Evolutionary conservation across 768 basidiomycete genomes (phyloP), one percentile per base, ranked within the genome.

Genomic region (Tephrocybe rancida): DNA sequence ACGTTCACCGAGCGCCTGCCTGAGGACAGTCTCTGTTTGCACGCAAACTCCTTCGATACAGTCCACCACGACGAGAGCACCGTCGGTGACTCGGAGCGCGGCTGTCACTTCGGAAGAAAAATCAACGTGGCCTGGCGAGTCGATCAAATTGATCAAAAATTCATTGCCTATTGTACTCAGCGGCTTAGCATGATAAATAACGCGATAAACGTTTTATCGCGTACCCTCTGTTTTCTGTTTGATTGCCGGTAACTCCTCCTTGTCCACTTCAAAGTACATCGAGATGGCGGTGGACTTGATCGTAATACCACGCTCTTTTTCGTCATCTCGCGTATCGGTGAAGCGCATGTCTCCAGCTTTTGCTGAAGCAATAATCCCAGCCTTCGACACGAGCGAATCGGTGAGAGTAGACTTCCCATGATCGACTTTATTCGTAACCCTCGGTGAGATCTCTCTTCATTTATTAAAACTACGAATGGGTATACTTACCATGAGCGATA

Each of bases 21-120:
- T 94, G 53, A 99, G 85, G 52, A 99, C 97, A 14, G 97, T 99
- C 80, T 98, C 97, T 68, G 97, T 99, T 77, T 99, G 97, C 37
- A 98, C 97, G 73, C 96, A 99, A 68, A 98, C 97, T 79, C 97
- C 97, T 71, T 99, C 97, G 65, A 99, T 88, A 74, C 95, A 97
- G 75, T 99, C 97, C 67, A 99, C 97, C 72, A 99, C 97, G 66
- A 99, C 97, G 63, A 99, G 90, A 55, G 97, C 97, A 81, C 96
- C 97, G 61, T 99, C 97, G 59, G 97, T 99, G 67, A 99, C 97
- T 79, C 97, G 97, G 70, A 99, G 93, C 61, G 97, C 97, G 57
- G 97, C 97, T 2, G 97, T 99, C 65, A 99, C 97, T 76, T 99
- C 97, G 48, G 97, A 98, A 29, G 97, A 99, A 83, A 99, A 99